These are phyloP conservation scores for Groenewaldozyma auringiensis DNA, from an alignment of 1,139 yeast species.

Conservation along the genomic window DNA sequence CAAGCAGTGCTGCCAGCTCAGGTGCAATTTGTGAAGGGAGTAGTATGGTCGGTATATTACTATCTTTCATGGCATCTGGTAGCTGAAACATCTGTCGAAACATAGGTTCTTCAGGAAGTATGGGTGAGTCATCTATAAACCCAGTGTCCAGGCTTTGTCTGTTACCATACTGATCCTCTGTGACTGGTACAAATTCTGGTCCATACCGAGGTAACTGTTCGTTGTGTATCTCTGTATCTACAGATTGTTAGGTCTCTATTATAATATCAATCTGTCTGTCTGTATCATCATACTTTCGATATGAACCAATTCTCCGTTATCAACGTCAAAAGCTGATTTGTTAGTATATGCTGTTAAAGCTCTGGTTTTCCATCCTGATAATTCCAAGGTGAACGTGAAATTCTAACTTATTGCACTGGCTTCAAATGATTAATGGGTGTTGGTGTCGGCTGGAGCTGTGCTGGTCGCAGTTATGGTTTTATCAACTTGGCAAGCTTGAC, in stretches of 20 bases:
- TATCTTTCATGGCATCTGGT: slow-evolving; percentile 1
- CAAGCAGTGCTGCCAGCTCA: slow-evolving; percentile 37
- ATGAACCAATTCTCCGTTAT: slow-evolving; percentile 4
- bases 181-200: slow-evolving; percentile 24
- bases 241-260: too few species aligned
- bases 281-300: slow-evolving; percentile 4
- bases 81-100: background rate
- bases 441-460: background rate
- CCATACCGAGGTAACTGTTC: slow-evolving; percentile 1
- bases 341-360: background rate
- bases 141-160: slow-evolving; percentile 20
- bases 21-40: slow-evolving; percentile 33
- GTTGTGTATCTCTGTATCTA: slow-evolving; percentile 9
- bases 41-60: slow-evolving; percentile 29
- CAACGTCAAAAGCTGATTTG: background rate
- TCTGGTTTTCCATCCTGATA: too few species aligned
- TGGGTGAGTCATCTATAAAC: slow-evolving; percentile 5
- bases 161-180: slow-evolving; percentile 20
- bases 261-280: too few species aligned
- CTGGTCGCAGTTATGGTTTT: too few species aligned
- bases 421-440: too few species aligned
- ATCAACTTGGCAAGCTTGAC: too few species aligned
- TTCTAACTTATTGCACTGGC: too few species aligned
- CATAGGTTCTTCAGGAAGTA: slow-evolving; percentile 8
- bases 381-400: too few species aligned